phyloP scores from a whole-genome alignment of 2,329 filamentous ascomycete species.

The Davidsoniella eucalypti region DNA sequence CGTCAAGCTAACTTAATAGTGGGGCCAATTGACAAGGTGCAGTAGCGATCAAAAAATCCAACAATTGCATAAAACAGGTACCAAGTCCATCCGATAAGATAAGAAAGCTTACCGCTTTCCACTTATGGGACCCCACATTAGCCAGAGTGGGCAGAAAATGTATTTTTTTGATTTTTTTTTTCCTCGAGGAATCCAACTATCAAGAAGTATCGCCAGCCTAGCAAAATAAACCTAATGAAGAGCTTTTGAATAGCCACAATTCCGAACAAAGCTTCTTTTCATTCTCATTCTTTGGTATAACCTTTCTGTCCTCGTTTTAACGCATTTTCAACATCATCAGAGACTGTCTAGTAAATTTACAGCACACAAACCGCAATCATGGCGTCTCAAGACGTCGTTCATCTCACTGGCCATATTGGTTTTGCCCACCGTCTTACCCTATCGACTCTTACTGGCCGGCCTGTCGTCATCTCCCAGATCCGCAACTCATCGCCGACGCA shows the following conservation, averaged over 20 bases:
- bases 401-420: slow-evolving; percentile 70
- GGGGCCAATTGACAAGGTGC: slow-evolving; percentile 2
- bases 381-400: slow-evolving; percentile 36
- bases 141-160: slow-evolving; percentile 9
- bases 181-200: neutral
- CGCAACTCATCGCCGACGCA: slow-evolving; percentile 70
- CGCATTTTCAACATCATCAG: neutral
- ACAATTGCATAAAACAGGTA: slow-evolving; percentile 1
- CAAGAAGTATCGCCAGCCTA: neutral
- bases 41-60: slow-evolving; percentile 4
- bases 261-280: neutral
- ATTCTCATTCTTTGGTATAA: neutral
- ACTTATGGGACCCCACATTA: neutral
- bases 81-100: slow-evolving; percentile 9
- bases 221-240: neutral
- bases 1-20: neutral
- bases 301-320: neutral
- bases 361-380: slow-evolving; percentile 18
- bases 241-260: neutral
- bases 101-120: slow-evolving; percentile 11
- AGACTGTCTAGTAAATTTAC: neutral
- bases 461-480: slow-evolving; percentile 87
- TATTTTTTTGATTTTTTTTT: slow-evolving; percentile 7
- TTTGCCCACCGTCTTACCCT: slow-evolving; percentile 75
- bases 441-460: slow-evolving; percentile 75